Base-by-base conservation (phyloP, 148 eudicot genomes). In the Camellia granthamiana region DNA sequence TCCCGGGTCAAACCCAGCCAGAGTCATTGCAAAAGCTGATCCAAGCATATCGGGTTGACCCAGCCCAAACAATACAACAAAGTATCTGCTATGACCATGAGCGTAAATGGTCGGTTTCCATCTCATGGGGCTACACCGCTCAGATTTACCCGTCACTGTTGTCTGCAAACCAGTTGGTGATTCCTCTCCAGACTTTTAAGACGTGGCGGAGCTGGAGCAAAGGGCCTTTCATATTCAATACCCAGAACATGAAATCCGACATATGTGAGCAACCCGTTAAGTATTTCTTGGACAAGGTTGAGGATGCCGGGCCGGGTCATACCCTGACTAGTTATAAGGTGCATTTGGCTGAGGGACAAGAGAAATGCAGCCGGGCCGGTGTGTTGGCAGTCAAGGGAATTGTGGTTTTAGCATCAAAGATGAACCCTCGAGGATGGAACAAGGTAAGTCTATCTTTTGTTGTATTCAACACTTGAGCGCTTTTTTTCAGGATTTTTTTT, bases 81-180 rank as follows among this genome's bases (percentile, higher is more conserved):
- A 89, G 87, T 65, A 82, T 89, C 76, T 96, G 99, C 89, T 92
- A 93, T 55, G 86, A 90, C 77, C 86, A 72, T 14, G 73, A 68
- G 66, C 86, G 75, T 4, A 91, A 85, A 69, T 96, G 99, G 99
- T 92, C 99, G 1, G 83, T 92, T 21, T 96, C 99, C 42, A 44
- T 96, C 52, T 84, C 99, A 0, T 94, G 99, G 99, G 99, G 99
- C 46, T 96, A 96, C 76, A 88, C 98, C 0, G 92, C 86, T 54
- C 99, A 93, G 83, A 77, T 96, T 14, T 96, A 92, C 79, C 90
- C 91, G 15, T 82, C 83, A 14, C 63, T 90, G 9, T n/a, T 96
- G 67, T 30, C 89, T 0, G 83, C 91, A 5, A 77, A 82, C 51
- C 94, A 90, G 51, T 79, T 93, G 23, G 85, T 89, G 71, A 86